Conservation (phyloP, 192 early-diverging fungal species). For the Backusella tarrabulga region DNA sequence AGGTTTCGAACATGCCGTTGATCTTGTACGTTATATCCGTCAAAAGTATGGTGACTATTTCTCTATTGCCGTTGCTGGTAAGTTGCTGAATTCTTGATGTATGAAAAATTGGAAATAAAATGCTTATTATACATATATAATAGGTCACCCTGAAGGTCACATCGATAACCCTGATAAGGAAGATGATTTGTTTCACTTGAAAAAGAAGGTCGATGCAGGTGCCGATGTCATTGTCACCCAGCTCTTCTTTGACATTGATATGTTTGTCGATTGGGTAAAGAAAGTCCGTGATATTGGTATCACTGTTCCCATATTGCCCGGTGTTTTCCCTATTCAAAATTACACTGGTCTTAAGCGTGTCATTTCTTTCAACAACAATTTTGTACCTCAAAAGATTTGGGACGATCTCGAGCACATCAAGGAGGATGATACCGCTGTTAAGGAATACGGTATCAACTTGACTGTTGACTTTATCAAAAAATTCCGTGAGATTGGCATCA, state of each 20-base stretch:
- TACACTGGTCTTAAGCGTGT: slow-evolving; percentile 92
- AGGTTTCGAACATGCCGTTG: slow-evolving; percentile 85
- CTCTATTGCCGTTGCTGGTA: slow-evolving; percentile 92
- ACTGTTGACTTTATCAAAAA: slow-evolving; percentile 62
- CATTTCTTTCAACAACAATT: slow-evolving; percentile 82
- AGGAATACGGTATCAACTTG: slow-evolving; percentile 91
- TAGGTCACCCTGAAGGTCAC: slow-evolving; percentile 91
- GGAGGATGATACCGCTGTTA: slow-evolving; percentile 96
- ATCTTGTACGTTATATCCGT: slow-evolving; percentile 91
- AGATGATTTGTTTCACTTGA: slow-evolving; percentile 77
- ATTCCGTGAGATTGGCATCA: slow-evolving; percentile 52
- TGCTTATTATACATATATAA: neutral
- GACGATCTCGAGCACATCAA: slow-evolving; percentile 93
- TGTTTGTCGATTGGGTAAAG: slow-evolving; percentile 81
- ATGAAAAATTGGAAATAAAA: neutral
- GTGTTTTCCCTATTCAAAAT: slow-evolving; percentile 96
- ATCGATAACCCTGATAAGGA: slow-evolving; percentile 71
- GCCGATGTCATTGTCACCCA: slow-evolving; percentile 95
- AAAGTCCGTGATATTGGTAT: slow-evolving; percentile 75
- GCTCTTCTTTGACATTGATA: slow-evolving; percentile 91
- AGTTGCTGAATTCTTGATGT: neutral
- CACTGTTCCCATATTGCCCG: slow-evolving; percentile 86
- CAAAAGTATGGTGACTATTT: slow-evolving; percentile 91
- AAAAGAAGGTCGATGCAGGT: slow-evolving; percentile 88
- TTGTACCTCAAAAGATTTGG: slow-evolving; percentile 83